These are phyloP conservation scores for Dioscorea alata DNA, from an alignment of 106 monocot species.

Conservation along the genomic window DNA sequence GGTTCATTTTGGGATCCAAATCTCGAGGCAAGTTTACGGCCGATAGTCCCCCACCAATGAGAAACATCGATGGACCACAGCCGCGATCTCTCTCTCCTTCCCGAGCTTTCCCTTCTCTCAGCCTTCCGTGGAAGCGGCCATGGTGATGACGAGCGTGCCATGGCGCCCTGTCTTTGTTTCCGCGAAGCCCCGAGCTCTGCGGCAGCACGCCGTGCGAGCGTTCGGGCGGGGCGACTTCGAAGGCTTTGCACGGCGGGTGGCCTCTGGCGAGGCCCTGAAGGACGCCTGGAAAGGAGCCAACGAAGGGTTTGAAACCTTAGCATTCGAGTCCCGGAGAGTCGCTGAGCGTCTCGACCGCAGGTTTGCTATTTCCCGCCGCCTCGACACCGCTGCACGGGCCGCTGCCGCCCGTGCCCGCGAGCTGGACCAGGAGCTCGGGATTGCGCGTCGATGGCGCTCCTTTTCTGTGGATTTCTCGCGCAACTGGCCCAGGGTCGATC, in stretches of 20 bases:
- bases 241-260: constrained; percentile 59
- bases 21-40: too few relatives aligned
- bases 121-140: background rate
- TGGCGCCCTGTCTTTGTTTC: background rate
- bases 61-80: too few relatives aligned
- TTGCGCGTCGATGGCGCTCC: constrained; percentile 49
- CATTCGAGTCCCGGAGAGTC: constrained; percentile 58
- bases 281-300: constrained; percentile 84
- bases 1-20: too few relatives aligned
- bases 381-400: constrained; percentile 46
- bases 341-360: constrained; percentile 69
- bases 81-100: background rate
- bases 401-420: constrained; percentile 44
- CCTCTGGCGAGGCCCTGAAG: constrained; percentile 56
- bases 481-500: constrained; percentile 83
- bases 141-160: background rate
- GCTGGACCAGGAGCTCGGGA: constrained; percentile 73
- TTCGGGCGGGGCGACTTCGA: constrained; percentile 60
- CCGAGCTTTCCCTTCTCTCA: background rate
- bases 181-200: background rate
- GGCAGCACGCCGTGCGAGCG: constrained; percentile 20
- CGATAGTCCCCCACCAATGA: too few relatives aligned
- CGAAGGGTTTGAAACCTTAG: constrained; percentile 66
- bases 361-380: constrained; percentile 51
- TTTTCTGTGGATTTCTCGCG: constrained; percentile 79